These are phyloP conservation scores for Cercospora nicotianae DNA, from an alignment of 2,329 filamentous ascomycete species.

Conservation along the genomic window DNA sequence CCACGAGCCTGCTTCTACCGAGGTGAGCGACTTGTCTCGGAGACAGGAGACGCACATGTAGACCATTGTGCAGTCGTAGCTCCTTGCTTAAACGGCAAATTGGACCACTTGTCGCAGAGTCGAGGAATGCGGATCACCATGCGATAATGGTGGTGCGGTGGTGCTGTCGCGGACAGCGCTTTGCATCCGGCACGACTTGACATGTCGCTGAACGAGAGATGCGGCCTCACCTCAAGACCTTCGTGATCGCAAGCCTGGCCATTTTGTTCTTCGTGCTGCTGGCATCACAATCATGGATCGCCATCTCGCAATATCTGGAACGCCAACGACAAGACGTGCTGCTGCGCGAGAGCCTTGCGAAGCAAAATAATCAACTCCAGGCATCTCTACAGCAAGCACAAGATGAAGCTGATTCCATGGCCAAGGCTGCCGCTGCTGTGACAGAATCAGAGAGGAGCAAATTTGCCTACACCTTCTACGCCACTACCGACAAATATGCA, in stretches of 20 bases:
- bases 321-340: background rate
- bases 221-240: background rate
- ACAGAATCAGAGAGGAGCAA: background rate
- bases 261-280: background rate
- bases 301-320: background rate
- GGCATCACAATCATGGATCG: background rate
- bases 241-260: conserved; percentile 1
- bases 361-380: background rate
- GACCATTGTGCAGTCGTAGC: background rate
- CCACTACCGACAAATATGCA: conserved; percentile 33
- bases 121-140: background rate
- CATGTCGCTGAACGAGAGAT: background rate
- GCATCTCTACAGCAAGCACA: background rate
- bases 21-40: no score
- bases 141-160: no score
- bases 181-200: background rate
- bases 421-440: background rate
- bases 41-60: no score
- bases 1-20: no score
- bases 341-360: background rate
- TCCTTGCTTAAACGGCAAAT: background rate
- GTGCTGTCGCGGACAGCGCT: background rate
- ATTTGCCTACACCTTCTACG: conserved; percentile 37
- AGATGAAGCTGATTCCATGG: background rate
- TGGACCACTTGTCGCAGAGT: background rate